phyloP scores from a whole-genome alignment of 768 basidiomycete genomes.

The Agaricus blazei region DNA sequence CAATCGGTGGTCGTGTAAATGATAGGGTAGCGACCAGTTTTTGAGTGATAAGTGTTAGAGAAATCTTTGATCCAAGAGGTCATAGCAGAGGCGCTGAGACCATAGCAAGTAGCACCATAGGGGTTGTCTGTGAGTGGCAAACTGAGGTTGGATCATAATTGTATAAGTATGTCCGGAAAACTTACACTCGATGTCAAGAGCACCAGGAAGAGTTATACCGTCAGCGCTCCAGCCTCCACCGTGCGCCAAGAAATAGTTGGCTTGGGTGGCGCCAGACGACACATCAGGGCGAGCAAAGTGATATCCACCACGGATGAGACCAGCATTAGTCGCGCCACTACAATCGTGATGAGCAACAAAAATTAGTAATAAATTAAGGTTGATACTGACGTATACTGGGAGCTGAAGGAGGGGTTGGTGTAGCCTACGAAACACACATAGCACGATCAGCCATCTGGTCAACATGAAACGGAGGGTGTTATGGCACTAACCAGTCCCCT shows the following conservation, averaged over 20 bases:
- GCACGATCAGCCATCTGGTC: background rate
- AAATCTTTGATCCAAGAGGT: constrained; percentile 62
- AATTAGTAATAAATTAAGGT: background rate
- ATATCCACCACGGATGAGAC: constrained; percentile 56
- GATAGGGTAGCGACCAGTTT: constrained; percentile 37
- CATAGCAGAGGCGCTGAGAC: constrained; percentile 46
- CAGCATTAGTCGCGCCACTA: constrained; percentile 47
- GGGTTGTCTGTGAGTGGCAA: constrained; percentile 38
- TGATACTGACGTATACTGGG: background rate
- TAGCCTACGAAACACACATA: constrained; percentile 23
- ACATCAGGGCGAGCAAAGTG: constrained; percentile 55
- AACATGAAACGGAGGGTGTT: background rate
- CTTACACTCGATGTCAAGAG: constrained; percentile 57
- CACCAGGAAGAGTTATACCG: constrained; percentile 57
- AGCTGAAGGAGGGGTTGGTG: constrained; percentile 35
- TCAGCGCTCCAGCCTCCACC: constrained; percentile 58
- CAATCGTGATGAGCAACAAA: constrained; percentile 21
- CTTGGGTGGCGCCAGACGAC: constrained; percentile 54
- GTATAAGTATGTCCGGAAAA: background rate
- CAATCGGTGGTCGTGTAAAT: constrained; percentile 58
- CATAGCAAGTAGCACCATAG: constrained; percentile 49
- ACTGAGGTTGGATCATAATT: background rate
- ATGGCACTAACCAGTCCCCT: constrained; percentile 41
- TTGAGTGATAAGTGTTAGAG: constrained; percentile 50
- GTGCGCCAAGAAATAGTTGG: constrained; percentile 50